Evolutionary conservation across 257 asterid species (phyloP), one percentile per base, ranked within the genome.

Genomic region (Solanum pinnatisectum): DNA sequence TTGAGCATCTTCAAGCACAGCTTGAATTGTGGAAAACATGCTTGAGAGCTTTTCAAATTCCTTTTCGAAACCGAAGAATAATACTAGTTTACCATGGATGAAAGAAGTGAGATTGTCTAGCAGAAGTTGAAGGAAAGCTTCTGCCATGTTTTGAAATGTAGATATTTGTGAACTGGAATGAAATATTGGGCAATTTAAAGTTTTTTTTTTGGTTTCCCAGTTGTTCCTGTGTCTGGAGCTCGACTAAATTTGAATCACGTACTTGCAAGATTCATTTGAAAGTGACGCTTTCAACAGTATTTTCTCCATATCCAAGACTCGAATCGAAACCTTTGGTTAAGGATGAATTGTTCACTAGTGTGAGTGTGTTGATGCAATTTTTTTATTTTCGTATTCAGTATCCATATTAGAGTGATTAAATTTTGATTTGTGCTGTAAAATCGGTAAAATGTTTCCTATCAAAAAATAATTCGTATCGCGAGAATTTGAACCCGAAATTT

Each of bases 391-490:
- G 0, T 5, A 1, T 49, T 15, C 8, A 46, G 0, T 49, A 49
- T 15, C 0, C 3, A 49, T 49, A 49, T 15, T 49, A 15, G 0
- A 49, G 0, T 14, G 0, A 49, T 49, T 14, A 49, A 49, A 49
- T 49, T 5, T 49, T 49, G 0, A 49, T 49, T 49, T 49, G 0
- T 3, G 0, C 1, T 0, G 0, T 5, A 15, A 15, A 49, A 0
- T 46, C 0, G 0, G 1, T 46, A 12, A 44, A 44, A 44, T 13
- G 0, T 13, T 49, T 49, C 1, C 0, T 49, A 46, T 4, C 3
- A 46, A 46, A 15, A 2, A 1, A 15, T 1, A 14, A 49, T 49
- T 52, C 4, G 1, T 52, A 52, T 16, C 1, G 5, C 10, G 0
- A 2, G 8, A 52, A 52, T 52, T 52, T 16, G 2, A 6, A 18